Conservation (phyloP, 805 yeast species). For the Maudiozyma barnettii region DNA sequence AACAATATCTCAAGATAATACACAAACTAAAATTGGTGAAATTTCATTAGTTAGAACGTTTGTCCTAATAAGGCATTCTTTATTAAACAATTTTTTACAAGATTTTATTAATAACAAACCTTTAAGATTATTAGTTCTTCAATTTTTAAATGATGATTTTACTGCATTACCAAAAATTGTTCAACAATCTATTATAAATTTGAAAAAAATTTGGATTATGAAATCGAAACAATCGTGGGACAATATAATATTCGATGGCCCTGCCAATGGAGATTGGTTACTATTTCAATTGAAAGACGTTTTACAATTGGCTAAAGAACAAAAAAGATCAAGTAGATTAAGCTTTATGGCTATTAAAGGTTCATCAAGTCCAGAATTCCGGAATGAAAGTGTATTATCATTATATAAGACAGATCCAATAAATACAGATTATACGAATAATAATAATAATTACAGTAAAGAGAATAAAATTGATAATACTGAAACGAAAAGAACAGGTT, state of each 20-base stretch:
- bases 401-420: conserved; percentile 12
- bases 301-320: conserved; percentile 9
- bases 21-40: conserved; percentile 38
- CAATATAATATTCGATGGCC: conserved; percentile 15
- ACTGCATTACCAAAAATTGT: conserved; percentile 18
- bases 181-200: conserved; percentile 33
- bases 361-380: conserved; percentile 22
- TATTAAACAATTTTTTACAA: conserved; percentile 74
- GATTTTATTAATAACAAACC: conserved; percentile 57
- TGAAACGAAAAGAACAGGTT: conserved; percentile 15
- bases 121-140: conserved; percentile 37
- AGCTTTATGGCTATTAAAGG: conserved; percentile 26
- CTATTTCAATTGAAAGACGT: conserved; percentile 17
- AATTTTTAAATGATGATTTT: conserved; percentile 31
- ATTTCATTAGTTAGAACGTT: conserved; percentile 71
- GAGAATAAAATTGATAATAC: conserved; percentile 2
- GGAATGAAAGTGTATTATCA: conserved; percentile 27
- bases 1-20: conserved; percentile 8
- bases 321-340: conserved; percentile 19
- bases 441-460: conserved; percentile 10
- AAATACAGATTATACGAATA: conserved; percentile 3
- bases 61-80: conserved; percentile 83
- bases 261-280: conserved; percentile 18
- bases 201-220: conserved; percentile 43
- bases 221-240: conserved; percentile 22